phyloP scores from a whole-genome alignment of 768 basidiomycete genomes.

The Ephemerocybe angulata region DNA sequence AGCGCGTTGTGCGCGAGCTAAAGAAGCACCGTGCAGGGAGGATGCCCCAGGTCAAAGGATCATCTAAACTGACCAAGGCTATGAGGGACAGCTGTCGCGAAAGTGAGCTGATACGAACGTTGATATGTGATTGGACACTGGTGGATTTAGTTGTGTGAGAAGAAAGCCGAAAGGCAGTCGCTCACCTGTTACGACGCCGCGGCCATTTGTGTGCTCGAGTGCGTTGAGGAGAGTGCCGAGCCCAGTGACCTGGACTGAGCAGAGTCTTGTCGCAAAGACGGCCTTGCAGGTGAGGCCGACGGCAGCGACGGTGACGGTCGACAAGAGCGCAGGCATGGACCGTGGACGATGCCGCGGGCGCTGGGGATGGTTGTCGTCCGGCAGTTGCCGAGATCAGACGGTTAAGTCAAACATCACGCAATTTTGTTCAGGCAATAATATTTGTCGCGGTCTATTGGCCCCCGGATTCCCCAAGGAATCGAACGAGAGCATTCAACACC shows the following conservation, averaged over 20 bases:
- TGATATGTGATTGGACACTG: slow-evolving; percentile 93
- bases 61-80: slow-evolving; percentile 59
- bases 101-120: slow-evolving; percentile 51
- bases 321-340: slow-evolving; percentile 47
- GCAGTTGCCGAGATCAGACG: slow-evolving; percentile 4
- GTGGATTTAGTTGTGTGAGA: slow-evolving; percentile 7
- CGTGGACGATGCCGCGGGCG: background rate
- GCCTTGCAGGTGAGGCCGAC: slow-evolving; percentile 79
- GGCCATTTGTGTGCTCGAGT: slow-evolving; percentile 48
- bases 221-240: slow-evolving; percentile 61
- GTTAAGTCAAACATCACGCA: slow-evolving; percentile 1
- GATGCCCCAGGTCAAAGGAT: slow-evolving; percentile 84
- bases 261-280: slow-evolving; percentile 64
- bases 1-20: slow-evolving; percentile 61
- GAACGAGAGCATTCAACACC: slow-evolving; percentile 1
- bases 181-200: slow-evolving; percentile 71
- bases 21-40: slow-evolving; percentile 66
- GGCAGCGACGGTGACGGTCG: slow-evolving; percentile 56
- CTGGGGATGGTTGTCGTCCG: background rate
- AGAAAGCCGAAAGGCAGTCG: slow-evolving; percentile 3
- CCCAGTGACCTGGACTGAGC: slow-evolving; percentile 68
- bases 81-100: slow-evolving; percentile 6
- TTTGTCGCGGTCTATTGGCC: slow-evolving; percentile 13
- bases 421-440: background rate
- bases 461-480: slow-evolving; percentile 14